Evolutionary conservation across 2,329 filamentous ascomycete genomes (phyloP).

Genomic region (Trichocomaceae sp.): DNA sequence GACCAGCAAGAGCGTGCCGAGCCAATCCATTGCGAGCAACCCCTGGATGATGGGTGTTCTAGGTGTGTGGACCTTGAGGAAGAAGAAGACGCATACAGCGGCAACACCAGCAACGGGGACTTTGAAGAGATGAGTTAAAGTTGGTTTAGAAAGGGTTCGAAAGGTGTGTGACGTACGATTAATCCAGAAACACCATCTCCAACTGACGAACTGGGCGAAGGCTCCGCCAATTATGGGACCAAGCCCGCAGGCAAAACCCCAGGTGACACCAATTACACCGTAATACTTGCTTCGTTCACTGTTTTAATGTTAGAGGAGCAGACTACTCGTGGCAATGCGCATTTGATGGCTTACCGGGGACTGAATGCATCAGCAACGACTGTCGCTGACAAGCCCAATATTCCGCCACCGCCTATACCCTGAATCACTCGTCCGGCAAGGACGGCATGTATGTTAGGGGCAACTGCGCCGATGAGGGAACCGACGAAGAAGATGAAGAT

Average conservation of each 20-base stretch:
- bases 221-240: constrained; percentile 51
- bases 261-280: constrained; percentile 44
- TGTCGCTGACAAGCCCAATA: constrained; percentile 1
- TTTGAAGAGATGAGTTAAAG: not conserved
- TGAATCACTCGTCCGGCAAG: constrained; percentile 1
- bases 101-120: constrained; percentile 47
- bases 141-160: not conserved
- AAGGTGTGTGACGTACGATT: constrained; percentile 26
- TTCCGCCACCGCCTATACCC: constrained; percentile 4
- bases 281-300: constrained; percentile 7
- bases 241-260: constrained; percentile 50
- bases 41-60: constrained; percentile 49
- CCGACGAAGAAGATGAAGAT: constrained; percentile 4
- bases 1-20: constrained; percentile 44
- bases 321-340: not conserved
- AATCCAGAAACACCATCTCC: constrained; percentile 50
- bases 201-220: constrained; percentile 44
- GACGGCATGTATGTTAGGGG: not conserved
- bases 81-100: constrained; percentile 45
- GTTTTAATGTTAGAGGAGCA: not conserved
- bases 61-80: constrained; percentile 53
- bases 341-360: not conserved
- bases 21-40: constrained; percentile 47
- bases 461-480: not conserved
- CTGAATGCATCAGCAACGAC: constrained; percentile 3